Evolutionary conservation across 176 grass and related monocot genomes (phyloP).

Genomic region (Eleusine coracana): DNA sequence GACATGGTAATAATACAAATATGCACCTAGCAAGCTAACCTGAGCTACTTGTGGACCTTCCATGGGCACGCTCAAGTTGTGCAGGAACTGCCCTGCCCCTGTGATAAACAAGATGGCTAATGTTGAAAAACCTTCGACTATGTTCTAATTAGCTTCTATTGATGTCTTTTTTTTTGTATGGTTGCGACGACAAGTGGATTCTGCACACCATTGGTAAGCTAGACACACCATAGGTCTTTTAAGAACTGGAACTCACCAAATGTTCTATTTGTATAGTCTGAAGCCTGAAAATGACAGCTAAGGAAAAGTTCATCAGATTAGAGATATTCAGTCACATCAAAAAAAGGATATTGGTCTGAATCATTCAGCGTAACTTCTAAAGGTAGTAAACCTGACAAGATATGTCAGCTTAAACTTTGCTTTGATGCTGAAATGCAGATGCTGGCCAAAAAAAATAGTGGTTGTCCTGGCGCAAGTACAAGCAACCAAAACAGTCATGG

Average conservation of each 20-base stretch:
- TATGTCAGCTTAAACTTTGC: neutral
- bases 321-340: neutral
- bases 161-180: conserved; percentile 20
- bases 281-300: conserved; percentile 22
- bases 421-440: conserved; percentile 43
- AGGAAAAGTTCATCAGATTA: neutral
- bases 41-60: neutral
- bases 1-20: neutral
- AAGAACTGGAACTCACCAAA: neutral
- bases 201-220: conserved; percentile 16
- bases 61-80: neutral
- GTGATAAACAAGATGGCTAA: neutral
- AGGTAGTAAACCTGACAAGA: no score
- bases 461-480: conserved; percentile 11
- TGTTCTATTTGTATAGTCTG: neutral
- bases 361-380: neutral
- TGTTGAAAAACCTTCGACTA: neutral
- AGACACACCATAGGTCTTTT: neutral
- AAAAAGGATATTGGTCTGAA: neutral
- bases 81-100: neutral
- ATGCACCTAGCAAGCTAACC: conserved; percentile 1
- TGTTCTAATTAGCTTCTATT: conserved; percentile 20
- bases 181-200: conserved; percentile 14
- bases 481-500: neutral
- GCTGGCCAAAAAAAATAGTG: conserved; percentile 8